Base-by-base conservation (phyloP, 1,284 basidiomycete species). In the Retiboletus flavoniger region DNA sequence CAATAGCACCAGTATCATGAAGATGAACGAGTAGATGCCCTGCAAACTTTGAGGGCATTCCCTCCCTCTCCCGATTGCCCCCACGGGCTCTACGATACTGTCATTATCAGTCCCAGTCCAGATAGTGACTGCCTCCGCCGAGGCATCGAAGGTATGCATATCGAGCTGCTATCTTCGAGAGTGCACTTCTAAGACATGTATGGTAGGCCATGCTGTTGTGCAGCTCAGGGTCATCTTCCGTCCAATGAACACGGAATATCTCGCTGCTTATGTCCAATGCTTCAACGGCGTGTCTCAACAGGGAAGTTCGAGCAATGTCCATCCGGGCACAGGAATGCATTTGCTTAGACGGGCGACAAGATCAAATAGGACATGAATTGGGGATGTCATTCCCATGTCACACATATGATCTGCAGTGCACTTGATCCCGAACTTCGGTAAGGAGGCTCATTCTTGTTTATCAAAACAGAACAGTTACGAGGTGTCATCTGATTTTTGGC, bases 201-300 rank as follows among this genome's bases (percentile, higher is more conserved):
- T 17, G 26, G 40, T 47, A 51, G 46, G 41, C 19, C 49, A 59
- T 28, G 13, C 34, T 7, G n/a, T 59, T 17, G 40, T 38, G 7
- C 56, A 57, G 17, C 45, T 58, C 4, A 11, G 36, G 4, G 26
- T 57, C 6, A 9, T 59, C 24, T 51, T 59, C n/a, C 31, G 31
- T 11, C 32, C 32, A 34, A 7, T 19, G 4, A 38, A 38, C 7
- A 9, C 36, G 0, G 17, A 38, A 7, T 38, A 38, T 19, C 9
- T 54, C 3, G 6, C 21, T 10, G 38, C 48, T 8, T 57, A 51
- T 9, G 28, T 57, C 21, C 43, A 55, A 21, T 3, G 9, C 32
- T 47, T 57, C 21, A 35, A 57, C 14, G 13, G 54, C 4, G 14
- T 50, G 1, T 4, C 42, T n/a, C 46, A 55, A 34, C 24, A 9